Evolutionary conservation across 768 basidiomycete species (phyloP).

Genomic region (Podaxis sp.): DNA sequence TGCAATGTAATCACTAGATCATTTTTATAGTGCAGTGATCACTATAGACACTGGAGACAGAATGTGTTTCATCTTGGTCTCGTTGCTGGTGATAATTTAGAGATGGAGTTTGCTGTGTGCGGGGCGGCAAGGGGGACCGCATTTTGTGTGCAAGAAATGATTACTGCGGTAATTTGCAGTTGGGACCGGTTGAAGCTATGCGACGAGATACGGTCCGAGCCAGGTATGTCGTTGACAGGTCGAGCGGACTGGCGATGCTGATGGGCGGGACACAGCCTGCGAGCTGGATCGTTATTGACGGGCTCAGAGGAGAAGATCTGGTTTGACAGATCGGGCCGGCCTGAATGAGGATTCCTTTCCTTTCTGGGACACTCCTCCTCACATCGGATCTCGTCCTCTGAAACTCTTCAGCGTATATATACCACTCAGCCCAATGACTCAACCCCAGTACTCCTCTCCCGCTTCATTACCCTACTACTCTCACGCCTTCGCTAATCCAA

Average conservation of each 20-base stretch:
- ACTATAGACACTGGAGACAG: too few species aligned
- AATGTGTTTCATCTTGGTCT: neutral
- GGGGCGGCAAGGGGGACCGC: too few species aligned
- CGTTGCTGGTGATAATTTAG: neutral
- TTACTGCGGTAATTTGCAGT: too few species aligned
- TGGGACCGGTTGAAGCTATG: too few species aligned
- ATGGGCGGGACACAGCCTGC: slow-evolving; percentile 10
- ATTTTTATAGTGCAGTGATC: too few species aligned
- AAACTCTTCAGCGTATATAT: slow-evolving; percentile 15
- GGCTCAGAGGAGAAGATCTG: neutral
- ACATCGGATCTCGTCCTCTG: slow-evolving; percentile 11
- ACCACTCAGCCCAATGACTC: slow-evolving; percentile 2
- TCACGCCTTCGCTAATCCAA: neutral
- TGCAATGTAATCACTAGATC: too few species aligned
- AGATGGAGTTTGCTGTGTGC: neutral
- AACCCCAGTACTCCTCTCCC: neutral
- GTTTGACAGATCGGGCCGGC: neutral
- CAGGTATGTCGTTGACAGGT: neutral
- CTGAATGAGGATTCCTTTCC: neutral
- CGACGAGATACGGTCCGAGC: neutral
- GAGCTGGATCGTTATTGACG: slow-evolving; percentile 4
- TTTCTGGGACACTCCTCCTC: neutral
- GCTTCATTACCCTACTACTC: slow-evolving; percentile 6
- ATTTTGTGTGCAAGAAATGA: too few species aligned
- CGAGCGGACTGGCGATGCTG: neutral